These are phyloP conservation scores for Aspergillus awamori DNA, from an alignment of 2,329 filamentous ascomycete genomes.

Conservation along the genomic window DNA sequence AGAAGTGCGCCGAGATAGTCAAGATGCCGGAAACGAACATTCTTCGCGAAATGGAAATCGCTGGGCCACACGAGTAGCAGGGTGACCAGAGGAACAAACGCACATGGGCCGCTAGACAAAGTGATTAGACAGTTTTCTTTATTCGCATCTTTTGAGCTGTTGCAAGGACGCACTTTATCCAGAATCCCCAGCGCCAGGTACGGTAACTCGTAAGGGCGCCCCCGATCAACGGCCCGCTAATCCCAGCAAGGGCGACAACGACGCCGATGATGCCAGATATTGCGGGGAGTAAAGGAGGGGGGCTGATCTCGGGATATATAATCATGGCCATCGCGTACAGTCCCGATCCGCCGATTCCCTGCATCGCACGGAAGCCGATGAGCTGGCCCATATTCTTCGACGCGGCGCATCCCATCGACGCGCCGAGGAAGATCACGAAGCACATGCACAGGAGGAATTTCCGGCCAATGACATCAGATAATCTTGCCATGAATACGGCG, in stretches of 20 bases:
- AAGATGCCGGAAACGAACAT: conserved; percentile 9
- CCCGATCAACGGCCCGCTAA: conserved; percentile 8
- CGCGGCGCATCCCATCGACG: conserved; percentile 12
- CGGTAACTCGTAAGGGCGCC: conserved; percentile 7
- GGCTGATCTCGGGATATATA: conserved; percentile 5
- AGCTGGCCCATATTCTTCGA: conserved; percentile 11
- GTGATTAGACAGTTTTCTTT: background rate
- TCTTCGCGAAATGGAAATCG: conserved; percentile 8
- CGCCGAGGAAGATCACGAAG: conserved; percentile 9
- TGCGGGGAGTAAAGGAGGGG: background rate
- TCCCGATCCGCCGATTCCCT: conserved; percentile 7
- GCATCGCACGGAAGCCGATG: conserved; percentile 10
- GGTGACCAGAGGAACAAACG: background rate
- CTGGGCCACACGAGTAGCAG: conserved; percentile 5
- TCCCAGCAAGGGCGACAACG: conserved; percentile 6
- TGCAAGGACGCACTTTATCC: conserved; percentile 4
- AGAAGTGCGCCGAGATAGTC: conserved; percentile 8
- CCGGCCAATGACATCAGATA: conserved; percentile 8
- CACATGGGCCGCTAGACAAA: background rate
- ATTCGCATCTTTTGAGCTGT: background rate
- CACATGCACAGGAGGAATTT: conserved; percentile 7
- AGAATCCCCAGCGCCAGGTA: conserved; percentile 9
- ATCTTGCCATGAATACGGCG: conserved; percentile 7
- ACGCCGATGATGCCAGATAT: conserved; percentile 9
- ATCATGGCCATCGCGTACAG: conserved; percentile 11